Percentiles rank a stretch among this genome's conserved stretches.
phyloP scores from a whole-genome alignment of 768 basidiomycete genomes.

The Imleria badia region DNA sequence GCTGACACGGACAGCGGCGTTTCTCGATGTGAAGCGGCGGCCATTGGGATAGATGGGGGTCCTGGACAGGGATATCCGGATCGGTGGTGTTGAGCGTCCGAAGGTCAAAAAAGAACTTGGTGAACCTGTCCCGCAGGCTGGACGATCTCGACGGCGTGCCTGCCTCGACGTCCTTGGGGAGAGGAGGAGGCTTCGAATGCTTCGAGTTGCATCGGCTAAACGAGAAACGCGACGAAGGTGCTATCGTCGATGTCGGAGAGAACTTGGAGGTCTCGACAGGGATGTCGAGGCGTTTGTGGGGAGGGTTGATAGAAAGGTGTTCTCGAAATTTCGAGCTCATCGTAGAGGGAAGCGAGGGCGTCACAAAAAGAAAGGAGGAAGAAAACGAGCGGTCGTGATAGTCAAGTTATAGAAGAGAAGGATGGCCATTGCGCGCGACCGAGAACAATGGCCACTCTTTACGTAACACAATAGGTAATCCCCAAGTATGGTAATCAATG shows the following conservation, averaged over 20 bases:
- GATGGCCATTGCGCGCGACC: background rate
- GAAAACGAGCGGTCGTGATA: slow-evolving; percentile 11
- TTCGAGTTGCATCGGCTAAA: slow-evolving; percentile 19
- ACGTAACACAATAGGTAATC: slow-evolving; percentile 17
- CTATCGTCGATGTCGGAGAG: slow-evolving; percentile 43
- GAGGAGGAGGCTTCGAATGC: background rate
- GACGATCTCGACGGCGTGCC: slow-evolving; percentile 18
- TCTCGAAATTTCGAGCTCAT: slow-evolving; percentile 34
- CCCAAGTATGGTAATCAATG: slow-evolving; percentile 17
- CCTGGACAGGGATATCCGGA: slow-evolving; percentile 28
- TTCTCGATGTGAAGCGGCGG: slow-evolving; percentile 41
- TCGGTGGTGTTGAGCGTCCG: slow-evolving; percentile 28
- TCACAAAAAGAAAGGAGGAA: background rate
- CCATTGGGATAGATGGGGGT: slow-evolving; percentile 33
- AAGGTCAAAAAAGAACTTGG: slow-evolving; percentile 38
- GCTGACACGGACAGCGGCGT: slow-evolving; percentile 24
- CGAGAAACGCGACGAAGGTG: slow-evolving; percentile 29
- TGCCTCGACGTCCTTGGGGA: slow-evolving; percentile 28
- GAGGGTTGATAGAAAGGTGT: slow-evolving; percentile 26
- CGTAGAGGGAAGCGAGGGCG: background rate
- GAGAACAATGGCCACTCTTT: slow-evolving; percentile 20
- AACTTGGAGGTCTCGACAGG: slow-evolving; percentile 39
- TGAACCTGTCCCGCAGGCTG: slow-evolving; percentile 33
- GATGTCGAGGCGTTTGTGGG: slow-evolving; percentile 7
- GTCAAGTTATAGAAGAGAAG: slow-evolving; percentile 3